Percentiles rank a stretch among this genome's conserved stretches.
phyloP scores from a whole-genome alignment of 2,329 filamentous ascomycete genomes.

The Shiraia bambusicola region DNA sequence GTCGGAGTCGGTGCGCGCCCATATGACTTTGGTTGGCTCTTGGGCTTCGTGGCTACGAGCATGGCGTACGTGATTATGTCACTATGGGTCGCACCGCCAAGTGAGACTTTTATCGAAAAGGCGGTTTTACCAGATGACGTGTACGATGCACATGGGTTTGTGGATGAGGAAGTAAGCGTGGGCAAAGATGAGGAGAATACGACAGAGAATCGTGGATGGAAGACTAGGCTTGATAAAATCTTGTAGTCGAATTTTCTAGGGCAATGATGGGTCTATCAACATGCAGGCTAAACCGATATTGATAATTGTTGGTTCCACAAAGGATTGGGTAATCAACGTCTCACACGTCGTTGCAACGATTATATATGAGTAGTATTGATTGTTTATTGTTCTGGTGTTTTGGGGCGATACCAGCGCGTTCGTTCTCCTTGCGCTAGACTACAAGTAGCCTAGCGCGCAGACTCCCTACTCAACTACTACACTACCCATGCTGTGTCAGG shows the following conservation, averaged over 20 bases:
- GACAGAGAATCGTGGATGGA: constrained; percentile 38
- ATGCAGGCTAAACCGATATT: no score
- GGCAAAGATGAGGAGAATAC: constrained; percentile 24
- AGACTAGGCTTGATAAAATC: constrained; percentile 34
- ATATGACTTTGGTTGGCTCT: constrained; percentile 67
- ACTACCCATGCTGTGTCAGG: no score
- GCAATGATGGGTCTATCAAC: no score
- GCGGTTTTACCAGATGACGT: constrained; percentile 44
- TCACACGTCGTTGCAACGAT: no score
- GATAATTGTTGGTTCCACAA: no score
- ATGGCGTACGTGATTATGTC: constrained; percentile 58
- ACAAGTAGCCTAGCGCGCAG: no score
- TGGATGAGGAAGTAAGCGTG: constrained; percentile 32
- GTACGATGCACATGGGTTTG: constrained; percentile 34
- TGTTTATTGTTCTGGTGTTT: no score
- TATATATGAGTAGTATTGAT: no score
- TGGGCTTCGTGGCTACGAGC: constrained; percentile 60
- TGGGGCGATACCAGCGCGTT: no score
- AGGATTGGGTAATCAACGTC: no score
- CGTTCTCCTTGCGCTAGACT: no score
- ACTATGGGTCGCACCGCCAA: constrained; percentile 49
- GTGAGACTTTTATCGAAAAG: constrained; percentile 51
- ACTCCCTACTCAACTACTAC: no score
- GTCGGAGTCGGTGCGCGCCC: constrained; percentile 54
- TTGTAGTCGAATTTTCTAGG: constrained; percentile 32